Evolutionary conservation across 169 alveolate genomes (phyloP).

Genomic region (Eimeria necatrix): DNA sequence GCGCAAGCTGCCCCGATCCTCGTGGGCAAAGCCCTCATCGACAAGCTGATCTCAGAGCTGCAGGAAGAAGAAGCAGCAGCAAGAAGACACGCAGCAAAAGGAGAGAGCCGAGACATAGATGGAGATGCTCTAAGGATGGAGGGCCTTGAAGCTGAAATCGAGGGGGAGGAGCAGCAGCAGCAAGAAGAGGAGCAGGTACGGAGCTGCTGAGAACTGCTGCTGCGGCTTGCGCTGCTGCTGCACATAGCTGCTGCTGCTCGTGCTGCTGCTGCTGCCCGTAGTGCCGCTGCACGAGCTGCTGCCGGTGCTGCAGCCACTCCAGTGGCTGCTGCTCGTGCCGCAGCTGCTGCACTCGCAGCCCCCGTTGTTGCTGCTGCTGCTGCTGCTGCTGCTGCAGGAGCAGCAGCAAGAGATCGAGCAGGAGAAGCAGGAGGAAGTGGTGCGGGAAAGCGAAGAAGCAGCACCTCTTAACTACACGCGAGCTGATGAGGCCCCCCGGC

Average conservation of each 20-base stretch:
- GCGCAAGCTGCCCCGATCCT: not conserved
- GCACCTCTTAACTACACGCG: constrained; percentile 71
- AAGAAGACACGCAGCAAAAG: constrained; percentile 68
- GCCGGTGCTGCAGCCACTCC: not conserved
- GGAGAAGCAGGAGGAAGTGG: constrained; percentile 81
- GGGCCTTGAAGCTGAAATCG: constrained; percentile 82
- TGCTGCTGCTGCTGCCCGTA: not conserved
- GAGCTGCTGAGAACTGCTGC: not conserved
- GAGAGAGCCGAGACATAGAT: constrained; percentile 30
- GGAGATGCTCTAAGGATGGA: constrained; percentile 54
- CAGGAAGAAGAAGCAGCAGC: constrained; percentile 69
- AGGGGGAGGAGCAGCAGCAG: constrained; percentile 81
- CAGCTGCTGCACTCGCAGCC: not conserved
- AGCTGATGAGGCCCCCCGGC: constrained; percentile 54
- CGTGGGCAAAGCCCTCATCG: not conserved
- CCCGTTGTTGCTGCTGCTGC: not conserved
- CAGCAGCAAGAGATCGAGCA: constrained; percentile 83
- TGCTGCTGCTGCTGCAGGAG: constrained; percentile 72
- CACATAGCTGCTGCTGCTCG: not conserved
- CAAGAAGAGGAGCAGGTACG: constrained; percentile 72
- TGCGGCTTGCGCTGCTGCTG: not conserved
- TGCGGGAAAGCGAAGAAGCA: constrained; percentile 69
- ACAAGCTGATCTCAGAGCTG: not conserved
- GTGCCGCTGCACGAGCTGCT: not conserved
- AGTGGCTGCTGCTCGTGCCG: constrained; percentile 10